Percentiles rank a stretch among this genome's conserved stretches.
Conservation (phyloP, 495 filamentous ascomycete species). For the Aspergillus mulundensis region DNA sequence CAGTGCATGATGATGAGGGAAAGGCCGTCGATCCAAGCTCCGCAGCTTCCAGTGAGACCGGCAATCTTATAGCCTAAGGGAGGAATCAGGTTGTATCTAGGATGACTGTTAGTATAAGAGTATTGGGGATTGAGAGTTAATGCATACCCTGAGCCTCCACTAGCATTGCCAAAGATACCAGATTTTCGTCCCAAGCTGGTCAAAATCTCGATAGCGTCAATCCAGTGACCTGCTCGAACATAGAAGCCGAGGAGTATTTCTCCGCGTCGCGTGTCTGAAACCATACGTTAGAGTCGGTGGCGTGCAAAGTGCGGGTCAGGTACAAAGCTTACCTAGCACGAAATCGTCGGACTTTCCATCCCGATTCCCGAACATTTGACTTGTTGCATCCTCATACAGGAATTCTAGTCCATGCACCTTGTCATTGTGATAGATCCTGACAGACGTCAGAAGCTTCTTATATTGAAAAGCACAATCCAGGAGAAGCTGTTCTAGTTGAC, state of each 20-base stretch:
- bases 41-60: slow-evolving; percentile 80
- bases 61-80: slow-evolving; percentile 86
- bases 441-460: slow-evolving; percentile 67
- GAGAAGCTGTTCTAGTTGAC: slow-evolving; percentile 66
- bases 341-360: slow-evolving; percentile 74
- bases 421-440: slow-evolving; percentile 73
- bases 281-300: slow-evolving; percentile 1
- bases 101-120: slow-evolving; percentile 9
- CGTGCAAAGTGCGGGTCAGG: background rate
- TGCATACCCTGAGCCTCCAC: slow-evolving; percentile 77
- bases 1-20: slow-evolving; percentile 74
- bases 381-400: slow-evolving; percentile 81
- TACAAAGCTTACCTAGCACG: slow-evolving; percentile 57
- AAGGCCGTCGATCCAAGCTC: slow-evolving; percentile 82
- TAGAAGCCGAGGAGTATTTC: slow-evolving; percentile 88
- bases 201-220: slow-evolving; percentile 87
- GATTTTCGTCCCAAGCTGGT: slow-evolving; percentile 85
- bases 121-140: background rate
- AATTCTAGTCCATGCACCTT: slow-evolving; percentile 89
- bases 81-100: slow-evolving; percentile 82
- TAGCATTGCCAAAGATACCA: slow-evolving; percentile 74
- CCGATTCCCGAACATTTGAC: slow-evolving; percentile 84
- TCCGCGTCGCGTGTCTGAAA: slow-evolving; percentile 70
- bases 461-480: slow-evolving; percentile 65
- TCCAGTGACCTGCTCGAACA: slow-evolving; percentile 75